Evolutionary conservation across 805 yeast species (phyloP).

Genomic region (Metschnikowia aberdeeniae): DNA sequence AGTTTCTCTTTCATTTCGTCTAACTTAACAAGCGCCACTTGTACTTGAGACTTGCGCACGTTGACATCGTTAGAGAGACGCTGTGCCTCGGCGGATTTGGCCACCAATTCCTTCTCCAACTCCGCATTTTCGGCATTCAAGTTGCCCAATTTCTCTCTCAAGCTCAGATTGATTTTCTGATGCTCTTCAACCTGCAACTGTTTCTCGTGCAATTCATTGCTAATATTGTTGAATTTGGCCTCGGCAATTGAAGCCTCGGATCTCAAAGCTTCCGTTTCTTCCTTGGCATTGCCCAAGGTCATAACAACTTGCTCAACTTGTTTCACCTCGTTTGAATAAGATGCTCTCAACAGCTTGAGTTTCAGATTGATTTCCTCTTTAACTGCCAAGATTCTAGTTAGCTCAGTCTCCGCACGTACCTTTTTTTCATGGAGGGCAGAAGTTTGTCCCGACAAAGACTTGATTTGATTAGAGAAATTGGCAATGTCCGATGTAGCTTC

Average conservation of each 20-base stretch:
- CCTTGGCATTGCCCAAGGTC: slow-evolving; percentile 52
- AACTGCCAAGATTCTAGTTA: slow-evolving; percentile 58
- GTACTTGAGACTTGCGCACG: slow-evolving; percentile 67
- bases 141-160: slow-evolving; percentile 65
- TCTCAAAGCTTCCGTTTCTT: slow-evolving; percentile 65
- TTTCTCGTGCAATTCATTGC: slow-evolving; percentile 56
- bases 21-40: slow-evolving; percentile 51
- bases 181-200: slow-evolving; percentile 59
- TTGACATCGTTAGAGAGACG: slow-evolving; percentile 61
- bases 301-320: slow-evolving; percentile 72
- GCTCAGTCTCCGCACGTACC: slow-evolving; percentile 70
- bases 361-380: slow-evolving; percentile 74
- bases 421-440: slow-evolving; percentile 66
- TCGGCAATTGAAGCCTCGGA: slow-evolving; percentile 74
- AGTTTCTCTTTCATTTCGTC: slow-evolving; percentile 33
- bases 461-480: slow-evolving; percentile 78
- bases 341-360: slow-evolving; percentile 57
- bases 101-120: slow-evolving; percentile 52
- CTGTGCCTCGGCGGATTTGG: slow-evolving; percentile 49
- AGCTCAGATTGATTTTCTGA: slow-evolving; percentile 60
- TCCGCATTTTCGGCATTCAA: slow-evolving; percentile 65
- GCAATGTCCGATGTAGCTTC: slow-evolving; percentile 83
- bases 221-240: slow-evolving; percentile 70
- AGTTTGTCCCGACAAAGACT: slow-evolving; percentile 73
- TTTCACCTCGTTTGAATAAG: slow-evolving; percentile 74